Base-by-base conservation (phyloP, 805 yeast species). In the Candida maltosa region DNA sequence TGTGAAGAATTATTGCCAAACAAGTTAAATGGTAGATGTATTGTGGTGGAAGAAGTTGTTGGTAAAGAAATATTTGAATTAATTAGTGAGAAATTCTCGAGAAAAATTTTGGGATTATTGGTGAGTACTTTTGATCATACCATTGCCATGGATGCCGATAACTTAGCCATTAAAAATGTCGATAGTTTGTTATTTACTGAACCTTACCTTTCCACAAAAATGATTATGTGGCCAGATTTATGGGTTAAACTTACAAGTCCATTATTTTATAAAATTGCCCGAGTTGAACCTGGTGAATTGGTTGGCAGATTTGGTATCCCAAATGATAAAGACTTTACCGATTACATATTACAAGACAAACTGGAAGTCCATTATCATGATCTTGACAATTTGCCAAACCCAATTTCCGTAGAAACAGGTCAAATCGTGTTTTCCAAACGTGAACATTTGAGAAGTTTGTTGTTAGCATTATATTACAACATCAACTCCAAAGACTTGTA, bases 191-290 rank as follows among this genome's bases (percentile, higher is more conserved):
- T 63, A 8, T 35, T 46, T 22, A 28, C 52, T 10, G 52, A 51
- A 22, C 52, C 58, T 6, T 62, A 46, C 37, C 31, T 51, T 17
- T 31, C 49, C 11, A 47, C 58, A 1, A 51, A 52, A 17, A 60
- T 56, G 42, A 34, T 63, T 10, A 35, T 63, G 28, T 63, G 67
- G 66, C 69, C 68, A 1, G 64, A 61, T 37, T 39, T 52, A 24
- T 59, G 64, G 64, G 62, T 55, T 22, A 55, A 56, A 42, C 49
- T 55, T 8, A 52, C 56, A 2, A 57, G 65, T 16, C 63, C 67
- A 8, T 25, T 46, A 6, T 62, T 43, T 39, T 62, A 62, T 39
- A 56, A 60, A 5, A 51, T 62, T 26, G 58, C 62, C 5, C 45
- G 64, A 17, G 39, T 60, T 24, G 44, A 46, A 11, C 31, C 40